Evolutionary conservation across 257 asterid genomes (phyloP).

Genomic region (Solanum sejunctum): DNA sequence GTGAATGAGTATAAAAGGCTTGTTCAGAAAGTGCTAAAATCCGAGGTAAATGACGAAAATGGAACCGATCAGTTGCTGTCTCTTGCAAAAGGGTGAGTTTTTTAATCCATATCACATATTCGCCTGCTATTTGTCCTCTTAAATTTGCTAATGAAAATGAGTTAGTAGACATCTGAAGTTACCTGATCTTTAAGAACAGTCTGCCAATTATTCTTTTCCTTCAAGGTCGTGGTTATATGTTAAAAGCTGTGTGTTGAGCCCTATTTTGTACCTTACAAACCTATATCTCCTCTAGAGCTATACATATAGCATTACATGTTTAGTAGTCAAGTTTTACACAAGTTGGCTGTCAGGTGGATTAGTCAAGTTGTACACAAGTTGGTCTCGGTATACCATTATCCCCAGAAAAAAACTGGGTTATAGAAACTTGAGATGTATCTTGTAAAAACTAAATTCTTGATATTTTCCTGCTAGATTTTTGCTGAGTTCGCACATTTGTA

Average conservation of each 20-base stretch:
- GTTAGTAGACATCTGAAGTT: not conserved
- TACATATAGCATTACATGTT: not conserved
- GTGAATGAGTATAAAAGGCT: slow-evolving; percentile 91
- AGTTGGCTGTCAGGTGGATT: not conserved
- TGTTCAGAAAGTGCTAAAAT: slow-evolving; percentile 55
- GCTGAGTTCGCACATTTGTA: not conserved
- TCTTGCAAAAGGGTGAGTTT: slow-evolving; percentile 63
- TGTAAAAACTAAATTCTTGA: not conserved
- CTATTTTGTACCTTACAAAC: not conserved
- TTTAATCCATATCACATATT: not conserved
- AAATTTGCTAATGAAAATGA: not conserved
- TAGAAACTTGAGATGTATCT: not conserved
- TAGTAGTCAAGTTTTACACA: not conserved
- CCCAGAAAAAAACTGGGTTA: not conserved
- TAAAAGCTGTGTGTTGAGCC: not conserved
- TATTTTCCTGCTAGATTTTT: not conserved
- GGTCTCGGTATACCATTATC: not conserved
- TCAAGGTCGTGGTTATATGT: not conserved
- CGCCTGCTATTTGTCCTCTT: not conserved
- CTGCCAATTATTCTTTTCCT: not conserved
- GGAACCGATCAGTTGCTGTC: slow-evolving; percentile 63
- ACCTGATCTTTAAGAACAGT: not conserved
- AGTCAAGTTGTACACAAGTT: not conserved
- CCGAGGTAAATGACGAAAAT: slow-evolving; percentile 58
- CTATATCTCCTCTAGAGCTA: not conserved